Percentiles rank a stretch among this genome's conserved stretches.
Conservation (phyloP, 306 rosid genomes). For the Vigna angularis region DNA sequence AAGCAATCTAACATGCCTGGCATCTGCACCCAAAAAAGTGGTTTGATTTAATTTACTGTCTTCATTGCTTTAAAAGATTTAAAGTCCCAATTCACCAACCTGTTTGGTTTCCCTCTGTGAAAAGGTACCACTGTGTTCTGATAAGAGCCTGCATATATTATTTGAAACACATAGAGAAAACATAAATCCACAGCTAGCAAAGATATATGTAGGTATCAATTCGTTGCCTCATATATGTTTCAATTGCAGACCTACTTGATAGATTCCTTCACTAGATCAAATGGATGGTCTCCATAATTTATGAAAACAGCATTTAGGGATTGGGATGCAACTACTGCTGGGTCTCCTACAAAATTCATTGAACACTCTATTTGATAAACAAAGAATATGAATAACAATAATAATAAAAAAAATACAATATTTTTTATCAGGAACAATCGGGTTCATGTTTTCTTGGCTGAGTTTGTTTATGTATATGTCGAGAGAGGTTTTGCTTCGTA, state of each 20-base stretch:
- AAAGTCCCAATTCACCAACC: neutral
- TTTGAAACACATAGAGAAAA: neutral
- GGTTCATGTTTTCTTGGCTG: neutral
- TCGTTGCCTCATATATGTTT: neutral
- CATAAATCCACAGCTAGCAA: neutral
- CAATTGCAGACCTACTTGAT: slow-evolving; percentile 29
- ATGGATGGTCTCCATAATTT: slow-evolving; percentile 34
- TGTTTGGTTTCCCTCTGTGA: slow-evolving; percentile 35
- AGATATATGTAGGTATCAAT: neutral
- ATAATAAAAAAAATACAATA: neutral
- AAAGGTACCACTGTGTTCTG: slow-evolving; percentile 18
- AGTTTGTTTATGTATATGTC: neutral
- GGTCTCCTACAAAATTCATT: slow-evolving; percentile 25
- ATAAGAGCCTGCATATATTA: slow-evolving; percentile 18
- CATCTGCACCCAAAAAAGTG: slow-evolving; percentile 26
- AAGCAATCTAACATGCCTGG: slow-evolving; percentile 35
- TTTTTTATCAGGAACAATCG: neutral
- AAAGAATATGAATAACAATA: neutral
- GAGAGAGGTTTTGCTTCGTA: neutral
- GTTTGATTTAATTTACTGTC: neutral
- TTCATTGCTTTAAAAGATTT: slow-evolving; percentile 1
- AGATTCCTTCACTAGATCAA: slow-evolving; percentile 37
- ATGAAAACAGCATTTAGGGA: slow-evolving; percentile 34
- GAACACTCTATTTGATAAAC: slow-evolving; percentile 7
- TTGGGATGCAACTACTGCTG: slow-evolving; percentile 20